Evolutionary conservation across 1,139 yeast species (phyloP).

Genomic region (Suhomyces chickasaworum): DNA sequence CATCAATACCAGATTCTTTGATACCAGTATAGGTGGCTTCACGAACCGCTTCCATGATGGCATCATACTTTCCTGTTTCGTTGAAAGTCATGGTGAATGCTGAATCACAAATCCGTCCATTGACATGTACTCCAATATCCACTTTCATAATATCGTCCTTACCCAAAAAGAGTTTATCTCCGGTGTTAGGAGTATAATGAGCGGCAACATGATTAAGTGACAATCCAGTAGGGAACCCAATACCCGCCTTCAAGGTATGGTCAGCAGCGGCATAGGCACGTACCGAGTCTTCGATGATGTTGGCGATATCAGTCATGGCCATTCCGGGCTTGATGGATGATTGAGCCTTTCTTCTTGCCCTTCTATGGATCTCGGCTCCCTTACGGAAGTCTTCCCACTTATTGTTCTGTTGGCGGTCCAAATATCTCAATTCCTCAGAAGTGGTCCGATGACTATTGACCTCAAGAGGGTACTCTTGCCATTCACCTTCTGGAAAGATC

Average conservation of each 20-base stretch:
- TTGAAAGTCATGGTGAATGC: slow-evolving; percentile 94
- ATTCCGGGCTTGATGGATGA: slow-evolving; percentile 84
- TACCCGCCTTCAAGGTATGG: slow-evolving; percentile 72
- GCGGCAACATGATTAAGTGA: slow-evolving; percentile 95
- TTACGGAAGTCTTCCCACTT: slow-evolving; percentile 89
- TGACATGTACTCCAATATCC: slow-evolving; percentile 95
- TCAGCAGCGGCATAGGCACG: slow-evolving; percentile 71
- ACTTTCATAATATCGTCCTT: slow-evolving; percentile 96
- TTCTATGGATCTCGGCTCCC: slow-evolving; percentile 93
- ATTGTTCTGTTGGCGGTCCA: slow-evolving; percentile 66
- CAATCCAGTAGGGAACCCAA: slow-evolving; percentile 97
- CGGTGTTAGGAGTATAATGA: slow-evolving; percentile 96
- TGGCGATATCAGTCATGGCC: slow-evolving; percentile 88
- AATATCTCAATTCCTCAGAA: slow-evolving; percentile 79
- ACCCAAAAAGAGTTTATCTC: slow-evolving; percentile 77
- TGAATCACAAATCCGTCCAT: slow-evolving; percentile 93
- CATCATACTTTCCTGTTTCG: slow-evolving; percentile 68
- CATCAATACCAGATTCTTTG: slow-evolving; percentile 93
- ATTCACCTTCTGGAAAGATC: slow-evolving; percentile 84
- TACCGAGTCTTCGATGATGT: slow-evolving; percentile 82
- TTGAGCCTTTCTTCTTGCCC: slow-evolving; percentile 82
- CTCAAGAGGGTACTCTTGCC: slow-evolving; percentile 73
- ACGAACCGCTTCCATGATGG: slow-evolving; percentile 75
- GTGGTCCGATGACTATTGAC: slow-evolving; percentile 77
- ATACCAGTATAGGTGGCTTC: slow-evolving; percentile 96